Conservation (phyloP, 106 monocot genomes). For the Vanilla planifolia region DNA sequence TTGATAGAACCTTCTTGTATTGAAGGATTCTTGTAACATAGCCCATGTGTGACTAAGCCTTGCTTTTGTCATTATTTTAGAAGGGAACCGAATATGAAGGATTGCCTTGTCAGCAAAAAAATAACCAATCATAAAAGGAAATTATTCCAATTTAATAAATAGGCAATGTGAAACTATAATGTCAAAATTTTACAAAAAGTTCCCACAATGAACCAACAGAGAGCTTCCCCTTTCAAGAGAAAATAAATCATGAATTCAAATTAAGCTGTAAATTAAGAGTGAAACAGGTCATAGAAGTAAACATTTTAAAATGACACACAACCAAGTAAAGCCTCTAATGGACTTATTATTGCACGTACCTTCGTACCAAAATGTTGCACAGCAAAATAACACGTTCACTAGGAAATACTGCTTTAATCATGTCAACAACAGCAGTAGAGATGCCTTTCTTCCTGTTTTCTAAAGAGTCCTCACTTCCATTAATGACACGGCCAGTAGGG, state of each 20-base stretch:
- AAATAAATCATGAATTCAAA: background rate
- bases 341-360: constrained; percentile 27
- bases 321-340: background rate
- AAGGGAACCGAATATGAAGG: no score
- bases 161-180: background rate
- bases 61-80: no score
- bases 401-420: constrained; percentile 50
- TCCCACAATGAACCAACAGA: background rate
- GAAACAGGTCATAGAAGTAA: background rate
- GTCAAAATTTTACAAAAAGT: background rate
- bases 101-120: no score
- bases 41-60: no score
- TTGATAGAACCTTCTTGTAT: no score
- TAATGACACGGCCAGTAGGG: constrained; percentile 63
- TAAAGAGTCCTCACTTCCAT: constrained; percentile 39
- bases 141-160: background rate
- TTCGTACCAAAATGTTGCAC: constrained; percentile 84
- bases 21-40: no score
- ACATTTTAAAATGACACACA: background rate
- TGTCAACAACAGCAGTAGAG: constrained; percentile 36
- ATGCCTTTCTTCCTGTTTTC: constrained; percentile 68
- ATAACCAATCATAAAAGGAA: background rate
- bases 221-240: no score
- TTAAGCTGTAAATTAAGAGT: background rate
- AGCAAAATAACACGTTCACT: constrained; percentile 62